Conservation (phyloP, 106 monocot genomes). For the Acanthochlamys bracteata region DNA sequence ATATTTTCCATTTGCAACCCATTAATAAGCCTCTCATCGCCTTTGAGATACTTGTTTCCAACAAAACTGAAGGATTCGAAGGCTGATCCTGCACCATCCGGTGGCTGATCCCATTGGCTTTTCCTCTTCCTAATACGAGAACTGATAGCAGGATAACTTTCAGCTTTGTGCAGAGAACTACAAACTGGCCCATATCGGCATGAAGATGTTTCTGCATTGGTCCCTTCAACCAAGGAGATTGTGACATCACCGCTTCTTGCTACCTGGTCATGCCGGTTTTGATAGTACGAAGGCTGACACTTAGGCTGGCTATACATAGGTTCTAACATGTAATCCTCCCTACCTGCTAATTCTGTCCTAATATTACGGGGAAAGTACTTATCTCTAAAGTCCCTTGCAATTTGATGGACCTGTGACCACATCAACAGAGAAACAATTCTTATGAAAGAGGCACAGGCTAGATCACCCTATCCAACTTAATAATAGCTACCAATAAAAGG, state of each 20-base stretch:
- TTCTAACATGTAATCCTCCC: slow-evolving; percentile 13
- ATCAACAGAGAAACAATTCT: not conserved
- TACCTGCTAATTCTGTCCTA: slow-evolving; percentile 30
- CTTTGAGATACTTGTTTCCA: slow-evolving; percentile 6
- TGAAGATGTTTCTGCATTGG: slow-evolving; percentile 8
- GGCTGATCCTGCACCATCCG: slow-evolving; percentile 18
- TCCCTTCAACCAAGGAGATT: slow-evolving; percentile 5
- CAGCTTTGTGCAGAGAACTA: not conserved
- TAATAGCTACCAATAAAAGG: no score
- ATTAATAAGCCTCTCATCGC: slow-evolving; percentile 13
- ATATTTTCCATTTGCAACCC: slow-evolving; percentile 3
- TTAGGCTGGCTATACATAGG: slow-evolving; percentile 10
- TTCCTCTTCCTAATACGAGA: slow-evolving; percentile 47
- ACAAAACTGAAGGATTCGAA: not conserved
- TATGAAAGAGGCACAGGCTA: no score
- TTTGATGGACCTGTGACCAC: slow-evolving; percentile 60
- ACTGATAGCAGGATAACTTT: slow-evolving; percentile 8
- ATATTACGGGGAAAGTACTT: slow-evolving; percentile 48
- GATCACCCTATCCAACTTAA: no score
- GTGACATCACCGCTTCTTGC: slow-evolving; percentile 32
- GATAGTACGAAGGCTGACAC: slow-evolving; percentile 15
- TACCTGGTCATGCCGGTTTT: slow-evolving; percentile 9
- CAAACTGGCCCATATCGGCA: slow-evolving; percentile 5
- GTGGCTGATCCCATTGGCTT: slow-evolving; percentile 68
- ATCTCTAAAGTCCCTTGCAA: slow-evolving; percentile 69